A percentile compares a stretch with the other conserved stretches of the same genome.
These are phyloP conservation scores for Juncus inflexus DNA, from an alignment of 176 grass and related monocot genomes.

Conservation along the genomic window DNA sequence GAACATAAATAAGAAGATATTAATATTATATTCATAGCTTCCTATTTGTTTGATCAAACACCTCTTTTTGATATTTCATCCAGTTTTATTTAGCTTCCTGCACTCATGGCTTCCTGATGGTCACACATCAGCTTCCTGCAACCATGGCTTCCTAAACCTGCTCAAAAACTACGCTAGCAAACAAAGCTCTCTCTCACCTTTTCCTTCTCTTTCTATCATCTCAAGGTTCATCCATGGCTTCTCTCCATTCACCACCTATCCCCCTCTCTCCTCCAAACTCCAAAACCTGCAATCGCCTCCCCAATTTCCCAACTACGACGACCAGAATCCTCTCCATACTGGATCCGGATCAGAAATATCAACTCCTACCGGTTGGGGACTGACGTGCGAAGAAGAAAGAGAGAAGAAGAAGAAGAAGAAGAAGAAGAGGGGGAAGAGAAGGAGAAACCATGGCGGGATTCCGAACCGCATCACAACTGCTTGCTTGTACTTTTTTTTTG, in stretches of 20 bases:
- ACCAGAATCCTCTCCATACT: slow-evolving; percentile 35
- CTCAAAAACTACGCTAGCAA: slow-evolving; percentile 3
- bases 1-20: too few relatives aligned
- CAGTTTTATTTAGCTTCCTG: too few relatives aligned
- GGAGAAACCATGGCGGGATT: slow-evolving; percentile 30
- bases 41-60: too few relatives aligned
- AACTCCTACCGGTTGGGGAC: background rate
- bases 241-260: slow-evolving; percentile 37
- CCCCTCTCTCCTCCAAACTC: slow-evolving; percentile 32
- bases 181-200: slow-evolving; percentile 13
- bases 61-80: too few relatives aligned
- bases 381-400: slow-evolving; percentile 8
- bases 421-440: slow-evolving; percentile 20
- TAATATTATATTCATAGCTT: too few relatives aligned
- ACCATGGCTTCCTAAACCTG: slow-evolving; percentile 8
- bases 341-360: background rate
- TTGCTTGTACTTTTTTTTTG: slow-evolving; percentile 1
- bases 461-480: slow-evolving; percentile 30
- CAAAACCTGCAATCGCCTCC: background rate
- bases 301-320: slow-evolving; percentile 40
- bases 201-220: slow-evolving; percentile 6
- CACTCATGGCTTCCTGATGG: too few relatives aligned
- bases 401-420: slow-evolving; percentile 5
- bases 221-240: slow-evolving; percentile 33
- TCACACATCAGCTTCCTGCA: too few relatives aligned